A percentile compares a stretch with the other conserved stretches of the same genome.
phyloP scores from a whole-genome alignment of 192 early-diverging fungal species.

The Linderina pennispora region DNA sequence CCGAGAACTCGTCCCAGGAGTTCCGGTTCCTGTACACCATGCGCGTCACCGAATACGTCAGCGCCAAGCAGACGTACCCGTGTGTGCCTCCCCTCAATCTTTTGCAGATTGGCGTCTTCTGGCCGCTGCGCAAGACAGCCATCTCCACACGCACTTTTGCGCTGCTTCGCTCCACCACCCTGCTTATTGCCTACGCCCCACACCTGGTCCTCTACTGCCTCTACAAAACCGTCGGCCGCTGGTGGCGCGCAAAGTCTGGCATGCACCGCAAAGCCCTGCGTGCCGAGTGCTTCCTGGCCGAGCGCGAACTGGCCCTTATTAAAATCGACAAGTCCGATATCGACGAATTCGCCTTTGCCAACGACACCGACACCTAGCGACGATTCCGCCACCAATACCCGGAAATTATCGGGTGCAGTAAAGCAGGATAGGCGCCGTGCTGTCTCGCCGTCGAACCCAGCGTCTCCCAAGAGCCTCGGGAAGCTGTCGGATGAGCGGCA shows the following conservation, averaged over 20 bases:
- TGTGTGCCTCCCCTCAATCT: constrained; percentile 35
- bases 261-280: constrained; percentile 12
- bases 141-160: constrained; percentile 15
- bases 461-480: no score
- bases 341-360: constrained; percentile 15
- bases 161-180: constrained; percentile 13
- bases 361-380: not conserved
- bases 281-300: constrained; percentile 21
- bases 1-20: constrained; percentile 26
- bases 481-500: no score
- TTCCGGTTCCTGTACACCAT: constrained; percentile 34
- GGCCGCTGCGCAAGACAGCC: constrained; percentile 23
- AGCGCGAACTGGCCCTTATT: constrained; percentile 23
- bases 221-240: constrained; percentile 8
- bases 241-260: constrained; percentile 26
- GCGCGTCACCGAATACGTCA: constrained; percentile 31
- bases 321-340: constrained; percentile 13
- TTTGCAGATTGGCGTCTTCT: constrained; percentile 21
- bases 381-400: no score
- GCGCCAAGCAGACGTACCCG: constrained; percentile 29
- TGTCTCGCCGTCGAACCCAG: not conserved
- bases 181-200: constrained; percentile 20
- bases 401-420: no score
- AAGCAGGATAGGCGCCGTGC: not conserved
- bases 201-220: constrained; percentile 15